Evolutionary conservation across 192 early-diverging fungal species (phyloP), one percentile per base, ranked within the genome.

Genomic region (Gaertneriomyces sp.): DNA sequence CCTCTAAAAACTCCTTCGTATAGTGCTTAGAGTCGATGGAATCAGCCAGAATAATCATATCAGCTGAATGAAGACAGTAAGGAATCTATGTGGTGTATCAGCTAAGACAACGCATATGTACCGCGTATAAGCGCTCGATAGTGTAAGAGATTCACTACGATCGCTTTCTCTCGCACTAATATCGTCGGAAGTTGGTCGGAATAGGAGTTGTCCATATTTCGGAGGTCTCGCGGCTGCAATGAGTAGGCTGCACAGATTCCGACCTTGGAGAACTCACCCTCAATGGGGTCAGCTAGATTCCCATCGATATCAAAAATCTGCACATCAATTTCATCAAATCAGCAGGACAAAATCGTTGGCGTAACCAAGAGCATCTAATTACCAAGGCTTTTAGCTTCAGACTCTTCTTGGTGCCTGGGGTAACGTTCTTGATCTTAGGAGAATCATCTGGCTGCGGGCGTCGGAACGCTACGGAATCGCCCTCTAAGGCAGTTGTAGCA

Each of bases 141-240:
- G 59, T 94, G 87, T 39, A 83, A 79, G 42, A 95, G 72, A 57
- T 95, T 94, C 40, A 94, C 80, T 2, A 95, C 72, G 56, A 95
- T 91, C 1, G 91, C 88, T 45, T 89, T 85, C 0, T 84, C 73
- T 8, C 93, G 88, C 20, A 94, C 92, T 33, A 95, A 77, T 19
- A 95, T 85, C 8, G 86, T 88, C 3, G 92, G 90, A 67, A 86
- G 82, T 65, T 91, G 88, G 65, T 94, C 88, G 58, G 88, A 79
- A 59, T 83, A 85, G 42, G 42, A 43, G 57, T 60, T 44, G 56
- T 59, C 67, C 60, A 62, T 61, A 50, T 90, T 92, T 63, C 91
- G 83, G 77, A 95, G 68, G 72, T 95, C 93, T 49, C 93, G 89
- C 17, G 91, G 89, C 75, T 89, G 84, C 54, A 95, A 63, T 1